phyloP scores from a whole-genome alignment of 805 yeast species.

The Yamadazyma laniorum region DNA sequence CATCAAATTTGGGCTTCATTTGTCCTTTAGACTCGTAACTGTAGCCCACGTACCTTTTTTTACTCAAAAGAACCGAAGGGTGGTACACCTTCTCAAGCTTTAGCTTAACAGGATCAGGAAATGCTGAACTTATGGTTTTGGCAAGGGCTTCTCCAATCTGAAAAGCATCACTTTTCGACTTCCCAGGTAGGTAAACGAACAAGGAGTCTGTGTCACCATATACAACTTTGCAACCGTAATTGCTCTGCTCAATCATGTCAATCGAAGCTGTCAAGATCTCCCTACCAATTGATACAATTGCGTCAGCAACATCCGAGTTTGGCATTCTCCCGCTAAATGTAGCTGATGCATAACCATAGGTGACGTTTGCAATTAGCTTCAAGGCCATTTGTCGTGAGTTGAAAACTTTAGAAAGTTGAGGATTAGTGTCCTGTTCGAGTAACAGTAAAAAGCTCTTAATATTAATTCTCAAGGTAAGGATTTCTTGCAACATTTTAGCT shows the following conservation, averaged over 20 bases:
- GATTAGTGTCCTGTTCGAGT: slow-evolving; percentile 31
- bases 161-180: slow-evolving; percentile 74
- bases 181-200: slow-evolving; percentile 88
- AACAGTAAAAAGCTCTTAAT: slow-evolving; percentile 72
- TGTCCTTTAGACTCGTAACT: slow-evolving; percentile 63
- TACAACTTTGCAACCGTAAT: slow-evolving; percentile 88
- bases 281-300: slow-evolving; percentile 87
- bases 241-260: slow-evolving; percentile 57
- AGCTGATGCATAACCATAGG: slow-evolving; percentile 95
- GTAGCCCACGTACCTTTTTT: slow-evolving; percentile 90
- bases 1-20: slow-evolving; percentile 70
- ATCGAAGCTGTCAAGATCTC: slow-evolving; percentile 78
- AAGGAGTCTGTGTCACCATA: slow-evolving; percentile 97
- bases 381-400: slow-evolving; percentile 82
- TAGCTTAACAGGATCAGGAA: slow-evolving; percentile 79
- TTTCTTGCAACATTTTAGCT: slow-evolving; percentile 81
- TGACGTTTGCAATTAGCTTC: slow-evolving; percentile 89
- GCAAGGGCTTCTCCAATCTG: slow-evolving; percentile 71
- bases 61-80: slow-evolving; percentile 74
- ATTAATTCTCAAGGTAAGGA: slow-evolving; percentile 75
- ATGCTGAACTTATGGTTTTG: slow-evolving; percentile 52
- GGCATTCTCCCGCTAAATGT: slow-evolving; percentile 98
- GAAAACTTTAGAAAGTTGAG: slow-evolving; percentile 52
- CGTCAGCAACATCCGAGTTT: slow-evolving; percentile 90
- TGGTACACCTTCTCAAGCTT: slow-evolving; percentile 93